phyloP scores from a whole-genome alignment of 129 eudicot genomes.

The Helianthus annuus region DNA sequence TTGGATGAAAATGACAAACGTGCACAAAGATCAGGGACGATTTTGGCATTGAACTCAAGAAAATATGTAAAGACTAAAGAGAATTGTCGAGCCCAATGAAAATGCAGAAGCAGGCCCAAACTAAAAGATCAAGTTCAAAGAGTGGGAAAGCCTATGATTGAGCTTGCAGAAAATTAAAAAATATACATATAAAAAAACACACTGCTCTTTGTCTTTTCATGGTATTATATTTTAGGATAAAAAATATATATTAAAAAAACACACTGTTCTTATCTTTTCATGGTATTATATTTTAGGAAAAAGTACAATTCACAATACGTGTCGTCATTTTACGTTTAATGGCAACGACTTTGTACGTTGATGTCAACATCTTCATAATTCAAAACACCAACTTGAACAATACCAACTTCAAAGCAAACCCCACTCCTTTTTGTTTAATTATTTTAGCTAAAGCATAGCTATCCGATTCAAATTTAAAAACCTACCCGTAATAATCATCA shows the following conservation, averaged over 20 bases:
- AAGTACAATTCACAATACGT: neutral
- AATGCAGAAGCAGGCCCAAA: neutral
- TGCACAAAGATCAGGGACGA: too few species aligned
- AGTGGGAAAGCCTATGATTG: neutral
- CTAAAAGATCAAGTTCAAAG: neutral
- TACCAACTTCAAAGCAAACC: slow-evolving; percentile 10
- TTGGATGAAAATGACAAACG: too few species aligned
- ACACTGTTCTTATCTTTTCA: neutral
- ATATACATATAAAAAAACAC: too few species aligned
- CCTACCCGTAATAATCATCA: neutral
- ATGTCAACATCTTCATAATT: slow-evolving; percentile 11
- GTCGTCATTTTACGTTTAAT: neutral
- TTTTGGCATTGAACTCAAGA: too few species aligned
- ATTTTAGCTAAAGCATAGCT: slow-evolving; percentile 4
- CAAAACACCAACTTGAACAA: slow-evolving; percentile 15
- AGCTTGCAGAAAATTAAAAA: neutral
- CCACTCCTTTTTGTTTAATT: slow-evolving; percentile 19
- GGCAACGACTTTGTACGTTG: neutral
- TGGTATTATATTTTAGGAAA: neutral
- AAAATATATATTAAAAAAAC: neutral
- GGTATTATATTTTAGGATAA: too few species aligned
- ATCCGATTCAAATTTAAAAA: neutral
- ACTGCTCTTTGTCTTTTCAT: too few species aligned
- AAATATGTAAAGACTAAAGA: too few species aligned
- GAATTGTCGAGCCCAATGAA: neutral